phyloP scores from a whole-genome alignment of 164 flowering plant genomes.

The Vitis vinifera region ASM3070453v1 NC_081808.1:4728501-4729000 shows the following conservation, averaged over 20 bases:
- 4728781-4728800: neutral
- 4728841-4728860: too few species aligned
- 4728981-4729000: too few species aligned
- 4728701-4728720: conserved; percentile 96
- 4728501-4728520: conserved; percentile 94
- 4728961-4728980: too few species aligned
- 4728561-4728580: conserved; percentile 99
- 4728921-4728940: too few species aligned
- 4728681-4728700: conserved; percentile 92
- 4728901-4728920: too few species aligned
- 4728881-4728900: too few species aligned
- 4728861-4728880: too few species aligned
- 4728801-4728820: neutral
- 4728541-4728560: conserved; percentile 97
- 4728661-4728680: conserved; percentile 97
- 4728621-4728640: conserved; percentile 99
- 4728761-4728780: neutral
- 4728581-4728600: conserved; percentile 92
- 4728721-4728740: conserved; percentile 93
- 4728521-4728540: conserved; percentile 98
- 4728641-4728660: conserved; percentile 95
- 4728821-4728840: neutral
- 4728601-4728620: conserved; percentile 95
- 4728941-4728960: too few species aligned
- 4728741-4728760: conserved; percentile 88